A percentile compares a stretch with the other conserved stretches of the same genome.
These are phyloP conservation scores for Taiozyma sp. DNA, from an alignment of 1,139 yeast species.

Conservation along the genomic window DNA sequence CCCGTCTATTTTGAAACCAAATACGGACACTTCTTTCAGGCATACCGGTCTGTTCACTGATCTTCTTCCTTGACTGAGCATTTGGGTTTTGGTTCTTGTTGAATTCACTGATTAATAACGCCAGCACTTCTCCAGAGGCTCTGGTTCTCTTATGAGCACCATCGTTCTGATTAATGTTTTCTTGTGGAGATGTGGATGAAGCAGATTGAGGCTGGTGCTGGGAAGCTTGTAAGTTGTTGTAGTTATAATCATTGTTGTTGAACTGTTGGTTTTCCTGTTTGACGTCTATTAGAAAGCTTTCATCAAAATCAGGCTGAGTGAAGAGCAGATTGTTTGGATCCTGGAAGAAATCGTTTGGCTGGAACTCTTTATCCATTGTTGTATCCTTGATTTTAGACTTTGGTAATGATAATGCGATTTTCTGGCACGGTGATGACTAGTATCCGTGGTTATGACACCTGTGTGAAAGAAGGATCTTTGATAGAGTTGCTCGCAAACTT, in stretches of 20 bases:
- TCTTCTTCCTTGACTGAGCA: constrained; percentile 60
- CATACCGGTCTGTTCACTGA: constrained; percentile 76
- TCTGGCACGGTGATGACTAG: neutral
- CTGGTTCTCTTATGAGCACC: constrained; percentile 37
- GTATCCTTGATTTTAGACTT: neutral
- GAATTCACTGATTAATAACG: constrained; percentile 63
- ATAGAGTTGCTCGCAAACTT: neutral
- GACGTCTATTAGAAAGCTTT: constrained; percentile 7
- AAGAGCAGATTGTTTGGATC: constrained; percentile 8
- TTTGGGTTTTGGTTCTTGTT: constrained; percentile 66
- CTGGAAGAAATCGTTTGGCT: constrained; percentile 8
- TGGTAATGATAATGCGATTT: neutral
- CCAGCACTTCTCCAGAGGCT: constrained; percentile 83
- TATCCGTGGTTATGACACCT: neutral
- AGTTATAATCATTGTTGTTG: neutral
- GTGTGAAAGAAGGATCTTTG: neutral
- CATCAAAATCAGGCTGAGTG: constrained; percentile 12
- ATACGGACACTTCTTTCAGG: constrained; percentile 88
- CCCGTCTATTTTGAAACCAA: constrained; percentile 93
- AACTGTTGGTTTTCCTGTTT: neutral
- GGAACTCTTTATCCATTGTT: neutral
- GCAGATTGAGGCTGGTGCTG: neutral
- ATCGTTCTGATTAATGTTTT: constrained; percentile 3
- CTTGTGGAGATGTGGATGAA: neutral
- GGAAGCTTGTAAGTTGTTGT: neutral